A percentile compares a stretch with the other conserved stretches of the same genome.
These are phyloP conservation scores for Erigeron philadelphicus DNA, from an alignment of 140 eudicot genomes.

Conservation along the genomic window DNA sequence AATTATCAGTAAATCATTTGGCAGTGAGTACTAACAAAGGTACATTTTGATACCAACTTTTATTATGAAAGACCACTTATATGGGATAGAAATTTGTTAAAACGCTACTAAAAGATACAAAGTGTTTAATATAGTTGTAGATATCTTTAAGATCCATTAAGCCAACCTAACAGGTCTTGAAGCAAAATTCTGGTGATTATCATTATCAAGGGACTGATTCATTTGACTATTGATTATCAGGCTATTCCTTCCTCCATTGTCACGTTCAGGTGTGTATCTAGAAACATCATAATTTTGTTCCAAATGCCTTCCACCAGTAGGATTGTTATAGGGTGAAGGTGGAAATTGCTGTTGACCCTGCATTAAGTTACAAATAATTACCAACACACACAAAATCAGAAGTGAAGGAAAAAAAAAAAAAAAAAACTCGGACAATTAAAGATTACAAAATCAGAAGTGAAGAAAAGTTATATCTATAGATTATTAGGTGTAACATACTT, in stretches of 20 bases:
- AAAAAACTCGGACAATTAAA: not conserved
- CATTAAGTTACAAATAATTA: not conserved
- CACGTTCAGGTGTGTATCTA: constrained; percentile 41
- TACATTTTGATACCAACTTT: too few species aligned
- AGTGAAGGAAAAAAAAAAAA: not conserved
- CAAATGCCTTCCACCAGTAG: constrained; percentile 38
- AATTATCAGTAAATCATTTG: not conserved
- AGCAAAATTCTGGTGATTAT: constrained; percentile 24
- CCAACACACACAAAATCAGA: not conserved
- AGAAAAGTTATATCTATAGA: constrained; percentile 5
- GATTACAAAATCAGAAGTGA: not conserved
- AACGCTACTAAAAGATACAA: not conserved
- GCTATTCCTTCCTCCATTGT: constrained; percentile 32
- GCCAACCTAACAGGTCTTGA: constrained; percentile 48
- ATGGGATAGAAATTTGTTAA: not conserved
- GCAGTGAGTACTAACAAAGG: not conserved
- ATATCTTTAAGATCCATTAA: not conserved
- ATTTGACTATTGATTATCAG: constrained; percentile 38
- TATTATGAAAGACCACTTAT: too few species aligned
- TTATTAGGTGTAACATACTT: constrained; percentile 45
- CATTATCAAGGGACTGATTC: constrained; percentile 29
- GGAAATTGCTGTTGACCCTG: constrained; percentile 45
- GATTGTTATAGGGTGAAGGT: constrained; percentile 36
- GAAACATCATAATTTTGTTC: constrained; percentile 37
- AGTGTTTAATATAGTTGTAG: not conserved